Base-by-base conservation (phyloP, 2,329 filamentous ascomycete genomes). In the Ophiostoma australiae region DNA sequence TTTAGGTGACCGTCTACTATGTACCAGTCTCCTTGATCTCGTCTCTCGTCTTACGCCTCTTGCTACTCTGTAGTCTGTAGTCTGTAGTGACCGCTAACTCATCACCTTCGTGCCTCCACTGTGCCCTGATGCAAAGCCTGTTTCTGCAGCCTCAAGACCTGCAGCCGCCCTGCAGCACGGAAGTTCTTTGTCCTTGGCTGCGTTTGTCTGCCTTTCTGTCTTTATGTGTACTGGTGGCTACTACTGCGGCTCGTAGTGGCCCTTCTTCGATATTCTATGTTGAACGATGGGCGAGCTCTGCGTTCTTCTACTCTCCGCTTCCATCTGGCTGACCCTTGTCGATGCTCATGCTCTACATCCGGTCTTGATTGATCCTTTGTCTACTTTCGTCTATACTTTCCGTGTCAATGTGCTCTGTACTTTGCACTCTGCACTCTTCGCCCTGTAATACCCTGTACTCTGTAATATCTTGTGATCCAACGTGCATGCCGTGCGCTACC, bases 401-500 rank as follows among this genome's bases (percentile, higher is more conserved):
- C 10, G 10, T 27, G 52, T n/a, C 13, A n/a, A 13, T 58, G n/a
- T n/a, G 3, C 52, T 1, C 20, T 55, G 20, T 3, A 31, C 3
- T 31, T 31, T 31, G 27, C 1, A 31, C n/a, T 35, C 15, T 39
- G 35, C 23, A 39, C 8, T 39, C 15, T 17, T n/a, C n/a, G n/a
- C n/a, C n/a, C n/a, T n/a, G n/a, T n/a, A n/a, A n/a, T n/a, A n/a
- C n/a, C 55, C 4, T 39, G 35, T 39, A 39, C 8, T 39, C 15
- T 17, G 17, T 35, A 65, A 33, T 65, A 35, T 65, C 20, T 6
- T 20, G 63, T 27, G 33, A 27, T 39, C 58, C 63, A 39, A 23
- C 63, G 20, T 39, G 63, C 35, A 39, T 66, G 63, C 63, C 35
- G 35, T 66, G 63, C 41, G 63, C 33, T 66, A 66, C 63, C 33